phyloP scores from a whole-genome alignment of 2,329 filamentous ascomycete genomes.

The Westerdykella aurantiaca region DNA sequence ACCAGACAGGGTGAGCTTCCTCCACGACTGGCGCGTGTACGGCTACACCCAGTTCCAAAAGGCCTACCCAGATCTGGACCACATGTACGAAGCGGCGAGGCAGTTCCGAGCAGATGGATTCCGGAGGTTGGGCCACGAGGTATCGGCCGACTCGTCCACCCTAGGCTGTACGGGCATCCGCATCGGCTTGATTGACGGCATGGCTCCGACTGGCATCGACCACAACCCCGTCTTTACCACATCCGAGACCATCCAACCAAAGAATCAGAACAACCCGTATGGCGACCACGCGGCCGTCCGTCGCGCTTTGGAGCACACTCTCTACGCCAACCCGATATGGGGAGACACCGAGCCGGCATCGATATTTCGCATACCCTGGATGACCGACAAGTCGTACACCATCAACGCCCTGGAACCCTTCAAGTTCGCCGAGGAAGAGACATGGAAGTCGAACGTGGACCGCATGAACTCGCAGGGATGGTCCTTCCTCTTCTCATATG shows the following conservation, averaged over 20 bases:
- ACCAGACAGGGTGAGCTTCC: background rate
- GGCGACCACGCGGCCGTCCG: background rate
- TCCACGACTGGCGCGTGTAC: conserved; percentile 3
- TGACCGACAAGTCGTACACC: background rate
- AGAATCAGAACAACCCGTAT: background rate
- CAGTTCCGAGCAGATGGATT: background rate
- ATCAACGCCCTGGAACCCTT: background rate
- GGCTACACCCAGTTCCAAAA: conserved; percentile 2
- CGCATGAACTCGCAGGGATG: background rate
- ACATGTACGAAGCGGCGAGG: background rate
- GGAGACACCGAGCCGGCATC: conserved; percentile 1
- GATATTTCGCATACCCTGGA: conserved; percentile 6
- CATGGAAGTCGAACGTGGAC: background rate
- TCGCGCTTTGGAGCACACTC: conserved; percentile 3
- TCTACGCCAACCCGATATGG: conserved; percentile 5
- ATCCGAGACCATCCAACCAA: conserved; percentile 1
- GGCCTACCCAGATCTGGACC: conserved; percentile 1
- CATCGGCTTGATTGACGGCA: conserved; percentile 2
- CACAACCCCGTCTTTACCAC: background rate
- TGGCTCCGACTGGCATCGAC: background rate
- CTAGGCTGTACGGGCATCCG: conserved; percentile 1
- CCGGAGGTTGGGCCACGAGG: background rate
- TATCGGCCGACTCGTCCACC: background rate
- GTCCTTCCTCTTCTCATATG: background rate
- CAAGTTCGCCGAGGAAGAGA: background rate